Base-by-base conservation (phyloP, 1,139 yeast species). In the Pichia terricola region DNA sequence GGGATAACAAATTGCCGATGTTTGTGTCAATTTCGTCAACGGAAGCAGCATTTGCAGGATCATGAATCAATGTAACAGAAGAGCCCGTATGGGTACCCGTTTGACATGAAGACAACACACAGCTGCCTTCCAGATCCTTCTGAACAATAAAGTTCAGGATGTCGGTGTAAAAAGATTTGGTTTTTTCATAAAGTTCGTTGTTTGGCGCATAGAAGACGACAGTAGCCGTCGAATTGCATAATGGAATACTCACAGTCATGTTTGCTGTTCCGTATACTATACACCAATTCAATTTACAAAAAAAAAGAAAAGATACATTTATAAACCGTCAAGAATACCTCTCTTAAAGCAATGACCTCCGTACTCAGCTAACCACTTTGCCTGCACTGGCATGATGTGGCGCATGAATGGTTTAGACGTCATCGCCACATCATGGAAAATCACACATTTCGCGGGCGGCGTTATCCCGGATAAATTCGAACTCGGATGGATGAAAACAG, bases 341-440 rank as follows among this genome's bases (percentile, higher is more conserved):
- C 32, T 30, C 32, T 30, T 30, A 7, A 30, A 30, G 32, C 32
- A 30, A 10, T 30, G 32, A 8, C 32, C 32, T 10, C 32, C 32
- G 32, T 8, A 30, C 32, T 30, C 32, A 8, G 25, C 35, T 5
- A 83, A 58, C 86, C 87, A 80, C 37, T 56, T 55, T 45, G 73
- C 78, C 39, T 79, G 74, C 4, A 91, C 67, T 0, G 82, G 76
- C 71, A 87, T 72, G 58, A 95, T 85, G 53, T 83, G 87, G 45
- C 96, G 67, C 86, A 91, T 85, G 60, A 77, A 91, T 65, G 89
- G 97, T 60, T 81, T 85, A 40, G 86, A 76, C 0, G 98, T 91
- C 35, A 85, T 66, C 37, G 91, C 91, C 55, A 91, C 67, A 56
- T 89, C 96, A 56, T 88, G 85, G 60, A 87, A 91, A 27, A 91